Evolutionary conservation across 805 yeast genomes (phyloP), one percentile per base, ranked within the genome.

Genomic region (Sungouiella thailandica): DNA sequence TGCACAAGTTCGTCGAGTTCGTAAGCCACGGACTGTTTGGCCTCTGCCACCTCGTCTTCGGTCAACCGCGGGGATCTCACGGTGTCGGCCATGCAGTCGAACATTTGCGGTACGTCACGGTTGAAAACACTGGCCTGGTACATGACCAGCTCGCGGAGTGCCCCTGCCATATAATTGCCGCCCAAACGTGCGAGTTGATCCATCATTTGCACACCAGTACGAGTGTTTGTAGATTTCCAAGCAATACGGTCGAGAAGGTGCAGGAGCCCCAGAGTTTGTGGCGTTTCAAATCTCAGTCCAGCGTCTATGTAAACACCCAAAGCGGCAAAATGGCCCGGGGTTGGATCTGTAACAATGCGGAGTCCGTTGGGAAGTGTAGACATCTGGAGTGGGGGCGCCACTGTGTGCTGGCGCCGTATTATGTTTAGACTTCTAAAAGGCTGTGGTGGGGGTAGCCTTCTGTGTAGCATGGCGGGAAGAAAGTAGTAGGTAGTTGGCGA

Each of bases 71-170:
- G 97, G 37, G 65, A 66, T 9, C 81, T 64, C 3, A 90, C 81
- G 0, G 97, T 86, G 44, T 88, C 89, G 17, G 85, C 64, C 47
- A 93, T 65, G 29, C 86, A 66, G 29, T 73, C 72, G 43, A 84
- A 76, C 95, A 93, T 87, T 44, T 70, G 66, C 25, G 77, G 90
- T 7, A 83, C 79, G 52, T 89, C 96, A 28, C 72, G 70, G 55
- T 89, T 89, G 71, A 93, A 90, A 1, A 88, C 95, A 3, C 95
- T 81, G 1, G 97, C 94, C 60, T 93, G 97, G 58, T 93, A 93
- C 63, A 90, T 76, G 66, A 90, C 72, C 4, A 94, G 75, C 58
- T 93, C 98, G 52, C 98, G 72, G 6, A 94, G 84, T 0, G 96
- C 83, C 1, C 95, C 82, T 52, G 95, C 84, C 78, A 86, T 89